Percentiles rank a stretch among this genome's conserved stretches.
Conservation (phyloP, 495 filamentous ascomycete genomes). For the Acidiella bohemica region DNA sequence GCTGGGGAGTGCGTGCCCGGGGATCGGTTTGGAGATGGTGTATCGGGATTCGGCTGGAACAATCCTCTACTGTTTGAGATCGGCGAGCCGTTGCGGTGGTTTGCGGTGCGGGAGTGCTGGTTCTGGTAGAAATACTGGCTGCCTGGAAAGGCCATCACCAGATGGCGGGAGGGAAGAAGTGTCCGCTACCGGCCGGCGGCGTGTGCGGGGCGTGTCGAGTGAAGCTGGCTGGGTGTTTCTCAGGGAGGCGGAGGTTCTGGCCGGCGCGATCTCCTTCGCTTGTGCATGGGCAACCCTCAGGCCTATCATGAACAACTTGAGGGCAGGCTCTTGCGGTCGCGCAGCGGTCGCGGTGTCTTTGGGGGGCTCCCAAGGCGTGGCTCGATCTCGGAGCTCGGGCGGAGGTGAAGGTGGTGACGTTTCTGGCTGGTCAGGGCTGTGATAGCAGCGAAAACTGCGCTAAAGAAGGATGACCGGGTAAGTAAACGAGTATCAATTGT, state of each 20-base stretch:
- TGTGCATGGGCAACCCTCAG: slow-evolving; percentile 25
- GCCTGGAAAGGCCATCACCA: slow-evolving; percentile 62
- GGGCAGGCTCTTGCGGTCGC: too few relatives aligned
- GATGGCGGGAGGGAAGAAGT: slow-evolving; percentile 3
- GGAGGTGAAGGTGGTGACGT: too few relatives aligned
- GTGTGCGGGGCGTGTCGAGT: too few relatives aligned
- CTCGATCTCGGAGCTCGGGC: neutral
- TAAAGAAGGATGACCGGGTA: too few relatives aligned
- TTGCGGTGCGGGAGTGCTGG: slow-evolving; percentile 37
- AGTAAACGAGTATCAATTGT: too few relatives aligned
- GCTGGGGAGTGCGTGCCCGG: slow-evolving; percentile 53
- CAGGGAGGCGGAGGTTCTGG: slow-evolving; percentile 23
- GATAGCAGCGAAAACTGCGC: too few relatives aligned
- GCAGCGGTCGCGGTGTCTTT: too few relatives aligned
- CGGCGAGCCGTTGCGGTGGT: slow-evolving; percentile 44
- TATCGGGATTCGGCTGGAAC: slow-evolving; percentile 38
- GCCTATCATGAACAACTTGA: slow-evolving; percentile 14
- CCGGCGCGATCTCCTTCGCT: slow-evolving; percentile 27
- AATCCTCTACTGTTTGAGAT: slow-evolving; percentile 31
- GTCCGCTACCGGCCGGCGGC: neutral
- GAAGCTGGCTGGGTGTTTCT: too few relatives aligned
- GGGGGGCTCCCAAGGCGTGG: too few relatives aligned
- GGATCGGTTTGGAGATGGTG: slow-evolving; percentile 57
- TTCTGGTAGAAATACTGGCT: slow-evolving; percentile 49
- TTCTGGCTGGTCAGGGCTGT: too few relatives aligned